Percentiles rank a stretch among this genome's conserved stretches.
These are phyloP conservation scores for Ilyonectria destructans DNA, from an alignment of 2,329 filamentous ascomycete species.

Conservation along the genomic window DNA sequence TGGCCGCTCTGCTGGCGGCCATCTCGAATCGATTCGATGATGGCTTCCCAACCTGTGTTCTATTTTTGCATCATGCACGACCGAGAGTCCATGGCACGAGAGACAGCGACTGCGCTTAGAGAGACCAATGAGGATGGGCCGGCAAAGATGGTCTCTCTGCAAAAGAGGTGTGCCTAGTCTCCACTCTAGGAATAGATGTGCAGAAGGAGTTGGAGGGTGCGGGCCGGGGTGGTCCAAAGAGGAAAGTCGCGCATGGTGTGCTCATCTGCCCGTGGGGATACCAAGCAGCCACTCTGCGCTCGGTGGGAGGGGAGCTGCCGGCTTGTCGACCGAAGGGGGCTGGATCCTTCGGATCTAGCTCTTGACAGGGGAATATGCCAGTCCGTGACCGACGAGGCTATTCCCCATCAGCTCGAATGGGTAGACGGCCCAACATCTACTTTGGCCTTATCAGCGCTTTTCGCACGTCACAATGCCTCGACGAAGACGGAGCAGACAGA, in stretches of 20 bases:
- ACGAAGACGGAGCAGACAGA: slow-evolving; percentile 10
- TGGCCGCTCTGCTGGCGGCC: slow-evolving; percentile 63
- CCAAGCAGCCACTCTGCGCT: slow-evolving; percentile 36
- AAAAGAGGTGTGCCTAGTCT: slow-evolving; percentile 40
- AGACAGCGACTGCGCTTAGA: slow-evolving; percentile 63
- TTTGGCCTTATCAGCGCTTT: slow-evolving; percentile 4
- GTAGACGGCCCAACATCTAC: slow-evolving; percentile 32
- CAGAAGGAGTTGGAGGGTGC: slow-evolving; percentile 44
- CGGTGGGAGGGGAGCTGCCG: slow-evolving; percentile 33
- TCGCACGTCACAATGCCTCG: slow-evolving; percentile 16
- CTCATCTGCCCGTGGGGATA: slow-evolving; percentile 47
- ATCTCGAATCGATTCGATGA: slow-evolving; percentile 49
- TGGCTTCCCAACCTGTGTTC: slow-evolving; percentile 51
- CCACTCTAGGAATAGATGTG: slow-evolving; percentile 53
- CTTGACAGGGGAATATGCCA: slow-evolving; percentile 40
- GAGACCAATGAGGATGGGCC: slow-evolving; percentile 61
- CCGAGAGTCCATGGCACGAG: slow-evolving; percentile 48
- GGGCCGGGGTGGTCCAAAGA: slow-evolving; percentile 44
- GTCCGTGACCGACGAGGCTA: slow-evolving; percentile 44
- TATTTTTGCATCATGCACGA: slow-evolving; percentile 57
- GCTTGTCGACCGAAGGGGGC: slow-evolving; percentile 35
- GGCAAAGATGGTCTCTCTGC: slow-evolving; percentile 45
- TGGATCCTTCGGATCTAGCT: slow-evolving; percentile 45
- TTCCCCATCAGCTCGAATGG: slow-evolving; percentile 38
- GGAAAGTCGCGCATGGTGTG: slow-evolving; percentile 53